Percentiles rank a stretch among this genome's conserved stretches.
Conservation (phyloP, 192 early-diverging fungal genomes). For the Ambispora gerdemannii region DNA sequence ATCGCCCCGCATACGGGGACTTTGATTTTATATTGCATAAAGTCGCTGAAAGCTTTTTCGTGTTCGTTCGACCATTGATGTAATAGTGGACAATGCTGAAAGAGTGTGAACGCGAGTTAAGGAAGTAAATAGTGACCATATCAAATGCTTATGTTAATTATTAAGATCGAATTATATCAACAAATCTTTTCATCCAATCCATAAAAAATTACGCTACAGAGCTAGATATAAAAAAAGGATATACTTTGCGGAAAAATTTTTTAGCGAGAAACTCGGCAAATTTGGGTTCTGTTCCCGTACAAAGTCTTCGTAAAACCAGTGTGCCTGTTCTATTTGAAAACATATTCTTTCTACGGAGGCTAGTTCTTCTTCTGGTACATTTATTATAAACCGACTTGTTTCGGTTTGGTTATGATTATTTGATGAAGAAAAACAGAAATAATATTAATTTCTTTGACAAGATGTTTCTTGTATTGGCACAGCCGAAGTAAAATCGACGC, state of each 20-base stretch:
- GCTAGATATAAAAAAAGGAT: constrained; percentile 38
- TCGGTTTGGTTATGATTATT: not conserved
- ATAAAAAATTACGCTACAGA: not conserved
- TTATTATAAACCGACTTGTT: constrained; percentile 93
- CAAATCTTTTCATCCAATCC: no score
- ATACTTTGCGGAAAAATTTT: constrained; percentile 72
- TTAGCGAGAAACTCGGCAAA: constrained; percentile 82
- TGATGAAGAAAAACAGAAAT: not conserved
- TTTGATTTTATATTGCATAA: constrained; percentile 93
- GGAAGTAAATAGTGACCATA: no score
- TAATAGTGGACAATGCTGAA: constrained; percentile 87
- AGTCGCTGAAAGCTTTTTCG: constrained; percentile 85
- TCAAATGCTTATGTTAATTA: no score
- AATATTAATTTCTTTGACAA: constrained; percentile 6
- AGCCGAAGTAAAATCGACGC: not conserved
- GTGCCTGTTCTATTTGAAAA: constrained; percentile 98
- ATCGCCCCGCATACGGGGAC: constrained; percentile 98
- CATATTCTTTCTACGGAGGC: constrained; percentile 92
- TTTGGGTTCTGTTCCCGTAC: constrained; percentile 79
- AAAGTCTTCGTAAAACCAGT: constrained; percentile 99
- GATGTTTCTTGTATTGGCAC: not conserved
- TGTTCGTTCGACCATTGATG: constrained; percentile 85
- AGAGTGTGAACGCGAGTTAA: constrained; percentile 57
- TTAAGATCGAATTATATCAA: no score
- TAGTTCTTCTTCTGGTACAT: constrained; percentile 94